phyloP scores from a whole-genome alignment of 768 basidiomycete species.

The Amanita fuliginea region DNA sequence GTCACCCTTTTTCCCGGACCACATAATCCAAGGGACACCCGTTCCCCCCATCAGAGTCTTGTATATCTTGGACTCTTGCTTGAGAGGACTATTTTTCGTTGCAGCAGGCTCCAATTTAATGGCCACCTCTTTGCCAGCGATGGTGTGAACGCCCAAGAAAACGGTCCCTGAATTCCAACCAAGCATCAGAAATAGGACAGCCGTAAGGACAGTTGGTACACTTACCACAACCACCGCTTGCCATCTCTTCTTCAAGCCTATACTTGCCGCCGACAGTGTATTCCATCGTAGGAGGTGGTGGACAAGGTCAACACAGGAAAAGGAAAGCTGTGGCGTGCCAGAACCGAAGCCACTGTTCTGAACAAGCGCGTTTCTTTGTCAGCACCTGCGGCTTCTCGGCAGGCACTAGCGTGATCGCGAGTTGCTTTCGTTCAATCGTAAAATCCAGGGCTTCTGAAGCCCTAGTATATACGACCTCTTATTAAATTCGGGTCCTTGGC shows the following conservation, averaged over 20 bases:
- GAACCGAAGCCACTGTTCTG: background rate
- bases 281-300: slow-evolving; percentile 15
- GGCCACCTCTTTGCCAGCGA: slow-evolving; percentile 77
- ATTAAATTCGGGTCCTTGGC: no score
- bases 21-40: slow-evolving; percentile 87
- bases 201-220: slow-evolving; percentile 6
- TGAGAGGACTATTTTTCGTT: slow-evolving; percentile 53
- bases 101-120: slow-evolving; percentile 71
- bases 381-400: slow-evolving; percentile 5
- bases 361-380: slow-evolving; percentile 8
- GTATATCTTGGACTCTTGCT: slow-evolving; percentile 88
- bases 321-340: background rate
- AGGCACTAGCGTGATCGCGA: background rate
- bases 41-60: slow-evolving; percentile 83
- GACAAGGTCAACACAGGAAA: background rate
- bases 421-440: background rate
- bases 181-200: slow-evolving; percentile 3
- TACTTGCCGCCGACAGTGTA: slow-evolving; percentile 65
- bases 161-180: slow-evolving; percentile 46
- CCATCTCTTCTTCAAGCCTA: slow-evolving; percentile 69
- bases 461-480: background rate
- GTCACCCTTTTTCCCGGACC: slow-evolving; percentile 83
- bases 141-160: slow-evolving; percentile 66
- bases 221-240: slow-evolving; percentile 70
- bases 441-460: background rate